Base-by-base conservation (phyloP, 2,329 filamentous ascomycete species). In the Colletotrichum eleusines region DNA sequence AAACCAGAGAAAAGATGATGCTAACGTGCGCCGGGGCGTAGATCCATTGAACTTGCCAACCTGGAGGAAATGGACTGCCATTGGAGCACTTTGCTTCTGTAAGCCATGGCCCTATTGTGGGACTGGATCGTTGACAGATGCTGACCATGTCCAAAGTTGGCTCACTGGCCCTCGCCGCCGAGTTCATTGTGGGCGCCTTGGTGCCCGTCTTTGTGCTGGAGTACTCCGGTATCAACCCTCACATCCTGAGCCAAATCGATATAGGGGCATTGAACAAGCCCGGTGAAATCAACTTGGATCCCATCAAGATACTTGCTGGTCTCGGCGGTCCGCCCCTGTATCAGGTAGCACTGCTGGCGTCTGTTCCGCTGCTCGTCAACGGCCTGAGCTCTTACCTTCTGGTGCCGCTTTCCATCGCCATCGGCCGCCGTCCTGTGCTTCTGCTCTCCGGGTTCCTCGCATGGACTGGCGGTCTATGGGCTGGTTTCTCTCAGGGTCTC, bases 391-490 rank as follows among this genome's bases (percentile, higher is more conserved):
- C 76, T 35, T 80, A 80, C 71, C 61, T 81, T n/a, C 77, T 81
- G n/a, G 76, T 82, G 1, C 80, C 81, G 11, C 74, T 82, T n/a
- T 80, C 80, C 1, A 78, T 78, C 18, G 79, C 76, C 53, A 73
- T 81, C 35, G 81, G 81, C 7, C 78, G 81, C 16, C 76, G 81
- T 2, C 80, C 80, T 0, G 77, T 82, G 5, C 72, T 82, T 20
- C 74, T 82, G 8, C 62, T 80, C 18, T 76, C 78, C 0, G 77
- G 77, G 2, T 74, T 75, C 1, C 75, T 78, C 48, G 78, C 78
- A 6, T 81, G 80, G 77, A 74, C 74, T 1, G 81, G 81, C 4
- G 80, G 80, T 3, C 60, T 82, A 46, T 80, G 79, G 77, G 80
- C 81, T 0, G 80, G 77, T 1, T 71, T 78, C 35, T 81, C 79